A percentile compares a stretch with the other conserved stretches of the same genome.
Conservation (phyloP, 2,329 filamentous ascomycete genomes). For the Dactylonectria estremocensis region DNA sequence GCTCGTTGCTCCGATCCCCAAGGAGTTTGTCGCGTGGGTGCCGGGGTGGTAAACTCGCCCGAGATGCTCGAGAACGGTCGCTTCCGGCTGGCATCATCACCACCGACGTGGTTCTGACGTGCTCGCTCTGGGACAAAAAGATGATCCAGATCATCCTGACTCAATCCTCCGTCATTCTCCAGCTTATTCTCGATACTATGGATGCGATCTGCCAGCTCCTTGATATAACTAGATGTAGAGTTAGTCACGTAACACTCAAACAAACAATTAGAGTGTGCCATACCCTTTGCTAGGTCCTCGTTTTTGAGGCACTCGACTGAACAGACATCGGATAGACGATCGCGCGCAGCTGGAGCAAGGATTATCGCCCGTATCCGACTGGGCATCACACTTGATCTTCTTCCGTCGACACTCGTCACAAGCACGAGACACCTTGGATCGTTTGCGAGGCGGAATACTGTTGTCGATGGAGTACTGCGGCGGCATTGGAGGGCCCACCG, state of each 20-base stretch:
- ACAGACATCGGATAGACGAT: slow-evolving; percentile 83
- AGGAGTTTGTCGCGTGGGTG: slow-evolving; percentile 58
- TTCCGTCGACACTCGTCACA: slow-evolving; percentile 92
- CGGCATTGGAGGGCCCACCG: slow-evolving; percentile 56
- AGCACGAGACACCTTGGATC: slow-evolving; percentile 88
- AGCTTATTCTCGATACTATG: slow-evolving; percentile 87
- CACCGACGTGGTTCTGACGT: slow-evolving; percentile 49
- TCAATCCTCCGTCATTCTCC: slow-evolving; percentile 63
- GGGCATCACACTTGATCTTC: slow-evolving; percentile 91
- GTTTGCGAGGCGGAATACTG: slow-evolving; percentile 78
- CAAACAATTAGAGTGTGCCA: slow-evolving; percentile 33
- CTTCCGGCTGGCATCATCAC: slow-evolving; percentile 57
- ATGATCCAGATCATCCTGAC: slow-evolving; percentile 63
- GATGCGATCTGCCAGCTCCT: slow-evolving; percentile 89
- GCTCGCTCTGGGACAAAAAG: slow-evolving; percentile 55
- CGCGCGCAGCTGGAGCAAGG: slow-evolving; percentile 88
- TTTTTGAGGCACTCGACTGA: slow-evolving; percentile 90
- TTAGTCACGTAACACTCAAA: slow-evolving; percentile 19
- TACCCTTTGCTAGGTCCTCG: slow-evolving; percentile 91
- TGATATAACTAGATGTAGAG: slow-evolving; percentile 78
- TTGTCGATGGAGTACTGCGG: slow-evolving; percentile 64
- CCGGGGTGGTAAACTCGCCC: slow-evolving; percentile 59
- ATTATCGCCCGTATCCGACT: slow-evolving; percentile 79
- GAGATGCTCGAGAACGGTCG: slow-evolving; percentile 66
- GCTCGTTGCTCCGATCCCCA: slow-evolving; percentile 66